A percentile compares a stretch with the other conserved stretches of the same genome.
phyloP scores from a whole-genome alignment of 108 stramenopile species.

The Cafeteria roenbergensis region DNA sequence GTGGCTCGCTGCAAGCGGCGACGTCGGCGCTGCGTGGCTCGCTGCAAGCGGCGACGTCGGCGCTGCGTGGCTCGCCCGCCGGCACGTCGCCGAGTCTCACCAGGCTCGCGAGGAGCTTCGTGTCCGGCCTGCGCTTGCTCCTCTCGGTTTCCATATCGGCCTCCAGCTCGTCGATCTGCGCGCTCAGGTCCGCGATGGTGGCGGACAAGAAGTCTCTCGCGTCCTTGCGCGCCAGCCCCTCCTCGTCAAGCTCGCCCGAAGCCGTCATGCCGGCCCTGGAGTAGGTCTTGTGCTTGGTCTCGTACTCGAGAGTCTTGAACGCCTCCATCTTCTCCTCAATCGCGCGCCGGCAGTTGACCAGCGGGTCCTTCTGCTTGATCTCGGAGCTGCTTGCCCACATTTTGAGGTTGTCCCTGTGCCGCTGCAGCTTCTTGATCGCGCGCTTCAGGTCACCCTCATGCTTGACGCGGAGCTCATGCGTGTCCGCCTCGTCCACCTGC shows the following conservation, averaged over 20 bases:
- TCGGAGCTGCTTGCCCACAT: slow-evolving; percentile 84
- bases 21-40: too few relatives aligned
- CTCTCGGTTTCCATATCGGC: slow-evolving; percentile 65
- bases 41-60: too few relatives aligned
- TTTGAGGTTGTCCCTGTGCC: slow-evolving; percentile 92
- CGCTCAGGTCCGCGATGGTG: slow-evolving; percentile 53
- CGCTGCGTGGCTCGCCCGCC: slow-evolving; percentile 54
- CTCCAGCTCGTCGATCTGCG: slow-evolving; percentile 60
- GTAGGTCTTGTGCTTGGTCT: slow-evolving; percentile 96
- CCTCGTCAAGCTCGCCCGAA: slow-evolving; percentile 55
- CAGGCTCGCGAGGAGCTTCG: slow-evolving; percentile 49
- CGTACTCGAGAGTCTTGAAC: slow-evolving; percentile 95
- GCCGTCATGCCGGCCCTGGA: slow-evolving; percentile 84
- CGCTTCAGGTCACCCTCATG: slow-evolving; percentile 95
- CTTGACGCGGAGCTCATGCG: slow-evolving; percentile 43
- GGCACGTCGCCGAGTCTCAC: slow-evolving; percentile 61
- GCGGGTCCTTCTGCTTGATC: slow-evolving; percentile 85
- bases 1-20: too few relatives aligned
- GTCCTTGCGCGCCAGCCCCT: slow-evolving; percentile 55
- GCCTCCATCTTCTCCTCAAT: slow-evolving; percentile 98
- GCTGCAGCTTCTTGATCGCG: slow-evolving; percentile 97
- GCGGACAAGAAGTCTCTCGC: slow-evolving; percentile 60
- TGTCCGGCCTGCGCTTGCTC: slow-evolving; percentile 61
- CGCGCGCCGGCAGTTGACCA: slow-evolving; percentile 46
- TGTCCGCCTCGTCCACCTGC: background rate